Conservation (phyloP, 768 basidiomycete species). For the Gymnopilus dilepis region DNA sequence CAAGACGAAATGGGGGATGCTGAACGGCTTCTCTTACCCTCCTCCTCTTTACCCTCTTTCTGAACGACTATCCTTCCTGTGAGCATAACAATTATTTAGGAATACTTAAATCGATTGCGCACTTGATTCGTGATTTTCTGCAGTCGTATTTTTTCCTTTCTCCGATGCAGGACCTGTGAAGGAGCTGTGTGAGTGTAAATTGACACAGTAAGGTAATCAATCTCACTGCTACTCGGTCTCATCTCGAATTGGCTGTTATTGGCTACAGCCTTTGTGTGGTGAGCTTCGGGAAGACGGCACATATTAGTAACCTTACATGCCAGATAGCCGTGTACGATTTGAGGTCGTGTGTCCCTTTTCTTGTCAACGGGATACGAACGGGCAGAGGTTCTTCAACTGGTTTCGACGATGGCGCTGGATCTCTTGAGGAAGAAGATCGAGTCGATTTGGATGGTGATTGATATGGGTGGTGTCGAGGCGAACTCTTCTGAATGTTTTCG, state of each 20-base stretch:
- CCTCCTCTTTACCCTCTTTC: not conserved
- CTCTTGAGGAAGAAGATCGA: too few relatives aligned
- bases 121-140: not conserved
- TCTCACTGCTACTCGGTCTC: not conserved
- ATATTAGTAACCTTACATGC: conserved; percentile 16
- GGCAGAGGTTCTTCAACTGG: not conserved
- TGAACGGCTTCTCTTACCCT: conserved; percentile 19
- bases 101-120: not conserved
- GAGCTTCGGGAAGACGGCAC: not conserved
- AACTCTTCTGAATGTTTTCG: conserved; percentile 35
- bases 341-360: conserved; percentile 5
- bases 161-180: not conserved
- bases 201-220: not conserved
- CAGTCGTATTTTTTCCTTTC: not conserved
- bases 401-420: not conserved
- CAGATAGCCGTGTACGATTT: conserved; percentile 25
- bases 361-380: conserved; percentile 6
- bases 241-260: not conserved
- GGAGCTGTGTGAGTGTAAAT: not conserved
- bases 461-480: not conserved
- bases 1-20: conserved; percentile 22
- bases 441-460: not conserved
- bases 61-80: not conserved
- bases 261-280: not conserved
- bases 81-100: not conserved